These are phyloP conservation scores for Ensete glaucum DNA, from an alignment of 176 grass and related monocot species.

Conservation along the genomic window DNA sequence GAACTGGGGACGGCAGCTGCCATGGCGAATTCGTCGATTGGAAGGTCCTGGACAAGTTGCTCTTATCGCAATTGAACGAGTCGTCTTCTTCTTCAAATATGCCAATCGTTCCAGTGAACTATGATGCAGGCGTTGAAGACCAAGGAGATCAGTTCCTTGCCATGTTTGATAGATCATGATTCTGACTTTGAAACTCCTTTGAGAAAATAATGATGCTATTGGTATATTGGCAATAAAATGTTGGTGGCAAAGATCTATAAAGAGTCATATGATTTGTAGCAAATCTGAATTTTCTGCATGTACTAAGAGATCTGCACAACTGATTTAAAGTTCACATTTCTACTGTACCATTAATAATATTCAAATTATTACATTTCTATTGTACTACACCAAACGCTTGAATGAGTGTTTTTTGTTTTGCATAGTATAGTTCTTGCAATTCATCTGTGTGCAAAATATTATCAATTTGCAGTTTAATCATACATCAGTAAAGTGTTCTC, in stretches of 20 bases:
- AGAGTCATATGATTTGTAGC: neutral
- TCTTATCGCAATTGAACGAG: conserved; percentile 36
- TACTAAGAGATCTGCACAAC: too few relatives aligned
- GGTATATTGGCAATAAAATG: neutral
- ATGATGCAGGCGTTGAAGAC: conserved; percentile 7
- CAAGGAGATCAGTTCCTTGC: conserved; percentile 23
- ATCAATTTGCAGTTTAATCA: too few relatives aligned
- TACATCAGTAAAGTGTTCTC: too few relatives aligned
- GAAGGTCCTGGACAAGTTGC: conserved; percentile 56
- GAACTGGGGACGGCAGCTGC: neutral
- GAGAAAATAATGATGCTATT: neutral
- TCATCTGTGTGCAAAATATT: too few relatives aligned
- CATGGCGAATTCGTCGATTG: conserved; percentile 31
- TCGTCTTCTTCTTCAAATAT: conserved; percentile 12
- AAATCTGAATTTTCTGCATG: neutral
- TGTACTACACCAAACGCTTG: too few relatives aligned
- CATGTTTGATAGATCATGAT: conserved; percentile 16
- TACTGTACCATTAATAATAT: too few relatives aligned
- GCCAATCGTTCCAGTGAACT: conserved; percentile 12
- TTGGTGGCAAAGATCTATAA: neutral
- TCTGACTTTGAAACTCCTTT: neutral
- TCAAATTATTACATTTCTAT: too few relatives aligned
- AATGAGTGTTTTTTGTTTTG: too few relatives aligned
- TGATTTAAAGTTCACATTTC: too few relatives aligned
- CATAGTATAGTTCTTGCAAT: too few relatives aligned